A percentile compares a stretch with the other conserved stretches of the same genome.
These are phyloP conservation scores for Bidens hawaiensis DNA, from an alignment of 140 eudicot genomes.

Conservation along the genomic window DNA sequence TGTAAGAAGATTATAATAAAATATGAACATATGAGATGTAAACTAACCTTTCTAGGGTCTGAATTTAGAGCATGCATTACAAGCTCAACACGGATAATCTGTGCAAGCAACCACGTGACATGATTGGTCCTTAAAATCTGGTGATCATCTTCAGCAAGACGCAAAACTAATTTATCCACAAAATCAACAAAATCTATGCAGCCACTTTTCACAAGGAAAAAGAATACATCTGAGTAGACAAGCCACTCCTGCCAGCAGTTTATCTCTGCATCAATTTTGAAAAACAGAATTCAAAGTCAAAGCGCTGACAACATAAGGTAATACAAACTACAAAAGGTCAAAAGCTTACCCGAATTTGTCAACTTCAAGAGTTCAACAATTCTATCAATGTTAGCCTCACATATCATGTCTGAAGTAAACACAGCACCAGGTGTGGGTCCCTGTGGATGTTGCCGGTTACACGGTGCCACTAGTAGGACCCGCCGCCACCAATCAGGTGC, in stretches of 20 bases:
- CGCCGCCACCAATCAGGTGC: constrained; percentile 98
- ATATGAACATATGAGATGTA: constrained; percentile 11
- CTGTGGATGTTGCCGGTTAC: constrained; percentile 56
- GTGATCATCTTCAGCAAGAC: constrained; percentile 84
- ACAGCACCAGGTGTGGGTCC: constrained; percentile 88
- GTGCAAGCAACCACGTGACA: constrained; percentile 93
- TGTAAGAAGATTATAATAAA: not conserved
- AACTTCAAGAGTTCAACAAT: constrained; percentile 76
- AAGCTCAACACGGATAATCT: constrained; percentile 86
- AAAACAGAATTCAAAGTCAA: not conserved
- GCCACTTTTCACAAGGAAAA: constrained; percentile 85
- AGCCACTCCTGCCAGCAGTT: constrained; percentile 99
- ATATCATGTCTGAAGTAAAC: constrained; percentile 83
- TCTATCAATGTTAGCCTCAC: constrained; percentile 85
- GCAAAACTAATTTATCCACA: constrained; percentile 88
- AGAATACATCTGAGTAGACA: constrained; percentile 76
- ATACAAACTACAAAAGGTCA: not conserved
- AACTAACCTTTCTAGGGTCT: constrained; percentile 78
- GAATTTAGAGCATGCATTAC: constrained; percentile 82
- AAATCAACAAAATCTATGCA: constrained; percentile 96
- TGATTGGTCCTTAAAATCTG: constrained; percentile 87
- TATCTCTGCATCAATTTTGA: constrained; percentile 46
- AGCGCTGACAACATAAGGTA: not conserved
- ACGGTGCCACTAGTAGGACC: constrained; percentile 81
- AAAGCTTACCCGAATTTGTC: constrained; percentile 67